Evolutionary conservation across 257 asterid genomes (phyloP).

Genomic region (Anisodus tanguticus): DNA sequence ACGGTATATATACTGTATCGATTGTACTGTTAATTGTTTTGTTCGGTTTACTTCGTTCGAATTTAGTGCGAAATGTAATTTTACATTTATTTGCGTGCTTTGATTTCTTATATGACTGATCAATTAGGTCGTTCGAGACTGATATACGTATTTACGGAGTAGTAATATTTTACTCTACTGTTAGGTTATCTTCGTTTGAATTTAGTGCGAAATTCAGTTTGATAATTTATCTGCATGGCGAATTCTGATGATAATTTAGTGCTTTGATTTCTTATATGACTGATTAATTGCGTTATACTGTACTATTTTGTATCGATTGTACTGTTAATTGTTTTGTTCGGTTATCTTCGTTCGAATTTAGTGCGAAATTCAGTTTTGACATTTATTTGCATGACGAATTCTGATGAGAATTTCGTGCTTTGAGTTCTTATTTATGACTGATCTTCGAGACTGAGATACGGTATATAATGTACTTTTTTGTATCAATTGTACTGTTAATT

Average conservation of each 20-base stretch:
- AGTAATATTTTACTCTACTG: neutral
- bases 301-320: neutral
- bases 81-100: constrained; percentile 4
- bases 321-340: neutral
- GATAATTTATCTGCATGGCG: neutral
- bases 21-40: neutral
- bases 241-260: neutral
- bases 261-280: neutral
- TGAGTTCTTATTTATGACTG: no score
- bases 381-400: no score
- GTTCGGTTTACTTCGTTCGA: constrained; percentile 16
- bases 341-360: no score
- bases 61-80: neutral
- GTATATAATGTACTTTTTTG: neutral
- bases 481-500: neutral
- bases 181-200: neutral
- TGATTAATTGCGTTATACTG: neutral
- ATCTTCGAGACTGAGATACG: no score
- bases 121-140: neutral
- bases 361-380: no score
- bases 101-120: neutral
- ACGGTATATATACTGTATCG: constrained; percentile 38
- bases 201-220: neutral
- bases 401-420: no score
- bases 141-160: neutral